A percentile compares a stretch with the other conserved stretches of the same genome.
Conservation (phyloP, 2,329 filamentous ascomycete genomes). For the Penicillium glabrum region DNA sequence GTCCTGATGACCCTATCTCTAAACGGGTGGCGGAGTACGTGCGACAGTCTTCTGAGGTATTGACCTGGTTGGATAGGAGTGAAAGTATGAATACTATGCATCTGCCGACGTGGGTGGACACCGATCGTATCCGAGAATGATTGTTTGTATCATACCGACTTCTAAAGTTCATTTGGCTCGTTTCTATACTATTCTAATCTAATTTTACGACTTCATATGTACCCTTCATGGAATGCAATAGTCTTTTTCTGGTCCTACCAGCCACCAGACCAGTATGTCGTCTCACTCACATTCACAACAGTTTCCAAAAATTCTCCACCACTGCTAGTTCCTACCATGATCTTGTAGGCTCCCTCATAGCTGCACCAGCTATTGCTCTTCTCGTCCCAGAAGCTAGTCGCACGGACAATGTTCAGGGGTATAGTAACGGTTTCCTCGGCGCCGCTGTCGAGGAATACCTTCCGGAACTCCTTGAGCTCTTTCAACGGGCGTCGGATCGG, state of each 20-base stretch:
- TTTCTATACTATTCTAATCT: no score
- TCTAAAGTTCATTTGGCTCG: no score
- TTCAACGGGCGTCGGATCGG: conserved; percentile 2
- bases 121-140: conserved; percentile 1
- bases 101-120: conserved; percentile 9
- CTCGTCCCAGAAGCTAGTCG: conserved; percentile 6
- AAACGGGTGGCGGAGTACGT: conserved; percentile 13
- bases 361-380: conserved; percentile 6
- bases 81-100: conserved; percentile 13
- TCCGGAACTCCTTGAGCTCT: conserved; percentile 6
- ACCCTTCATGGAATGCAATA: no score
- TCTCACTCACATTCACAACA: conserved; percentile 1
- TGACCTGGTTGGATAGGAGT: conserved; percentile 15
- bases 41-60: conserved; percentile 7
- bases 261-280: conserved; percentile 4
- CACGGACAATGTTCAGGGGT: neutral
- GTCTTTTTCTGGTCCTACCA: neutral
- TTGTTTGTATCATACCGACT: no score
- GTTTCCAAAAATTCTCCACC: conserved; percentile 2
- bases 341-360: conserved; percentile 5
- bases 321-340: conserved; percentile 8
- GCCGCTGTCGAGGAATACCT: neutral
- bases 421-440: neutral
- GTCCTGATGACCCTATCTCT: conserved; percentile 14
- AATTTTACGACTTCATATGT: no score